Percentiles rank a stretch among this genome's conserved stretches.
These are phyloP conservation scores for Dictyostelium capitatum DNA, from an alignment of 78 protist species.

Conservation along the genomic window DNA sequence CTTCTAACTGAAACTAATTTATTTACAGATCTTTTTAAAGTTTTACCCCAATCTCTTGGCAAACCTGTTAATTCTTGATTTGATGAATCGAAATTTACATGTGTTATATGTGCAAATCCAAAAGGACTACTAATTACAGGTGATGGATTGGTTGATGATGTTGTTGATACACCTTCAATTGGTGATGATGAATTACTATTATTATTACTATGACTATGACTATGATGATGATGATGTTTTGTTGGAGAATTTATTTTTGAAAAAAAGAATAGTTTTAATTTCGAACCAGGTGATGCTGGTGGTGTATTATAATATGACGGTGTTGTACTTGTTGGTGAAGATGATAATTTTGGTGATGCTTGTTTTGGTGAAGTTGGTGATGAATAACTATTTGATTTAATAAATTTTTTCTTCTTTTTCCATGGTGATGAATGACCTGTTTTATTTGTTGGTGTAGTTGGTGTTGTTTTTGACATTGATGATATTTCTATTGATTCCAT, in stretches of 20 bases:
- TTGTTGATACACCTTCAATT: neutral
- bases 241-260: conserved; percentile 12
- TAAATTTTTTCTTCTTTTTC: neutral
- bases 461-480: conserved; percentile 14
- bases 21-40: conserved; percentile 65
- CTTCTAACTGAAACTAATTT: conserved; percentile 42
- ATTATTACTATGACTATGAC: neutral
- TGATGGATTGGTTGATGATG: conserved; percentile 28
- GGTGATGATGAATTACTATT: neutral
- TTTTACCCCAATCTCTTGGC: conserved; percentile 43
- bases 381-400: neutral
- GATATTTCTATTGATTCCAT: conserved; percentile 9
- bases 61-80: conserved; percentile 53
- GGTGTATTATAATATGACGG: conserved; percentile 21
- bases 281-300: conserved; percentile 26
- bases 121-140: conserved; percentile 46
- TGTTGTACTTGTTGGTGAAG: neutral
- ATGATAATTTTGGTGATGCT: neutral
- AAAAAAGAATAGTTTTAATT: conserved; percentile 4
- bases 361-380: conserved; percentile 11
- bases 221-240: neutral
- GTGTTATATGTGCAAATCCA: conserved; percentile 45
- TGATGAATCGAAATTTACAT: conserved; percentile 37
- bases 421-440: conserved; percentile 10
- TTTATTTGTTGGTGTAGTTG: conserved; percentile 21